Percentiles rank a stretch among this genome's conserved stretches.
Evolutionary conservation across 345 rosid species (phyloP).

Genomic region (Ceriops tagal): DNA sequence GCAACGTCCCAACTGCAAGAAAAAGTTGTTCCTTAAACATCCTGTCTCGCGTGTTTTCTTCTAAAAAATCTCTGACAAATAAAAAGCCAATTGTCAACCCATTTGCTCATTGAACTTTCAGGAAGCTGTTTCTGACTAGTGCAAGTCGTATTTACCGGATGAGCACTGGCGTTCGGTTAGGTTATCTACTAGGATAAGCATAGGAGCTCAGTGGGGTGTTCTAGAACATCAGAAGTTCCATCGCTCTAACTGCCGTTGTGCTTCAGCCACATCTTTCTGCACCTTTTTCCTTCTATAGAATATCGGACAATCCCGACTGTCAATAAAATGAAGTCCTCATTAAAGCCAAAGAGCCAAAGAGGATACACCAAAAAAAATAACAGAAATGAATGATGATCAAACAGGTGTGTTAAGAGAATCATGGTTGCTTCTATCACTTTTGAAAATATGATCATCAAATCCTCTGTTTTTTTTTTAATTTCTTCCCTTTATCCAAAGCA

Average conservation of each 20-base stretch:
- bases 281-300: slow-evolving; percentile 95
- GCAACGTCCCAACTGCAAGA: too few relatives aligned
- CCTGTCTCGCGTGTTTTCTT: too few relatives aligned
- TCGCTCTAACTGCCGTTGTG: slow-evolving; percentile 69
- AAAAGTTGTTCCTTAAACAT: too few relatives aligned
- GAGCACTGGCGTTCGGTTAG: too few relatives aligned
- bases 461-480: not conserved
- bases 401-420: not conserved
- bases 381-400: not conserved
- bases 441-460: not conserved
- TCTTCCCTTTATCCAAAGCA: not conserved
- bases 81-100: too few relatives aligned
- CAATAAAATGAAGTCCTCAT: slow-evolving; percentile 4
- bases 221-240: slow-evolving; percentile 57
- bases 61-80: too few relatives aligned
- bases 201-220: too few relatives aligned
- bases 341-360: not conserved
- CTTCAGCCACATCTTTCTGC: slow-evolving; percentile 91
- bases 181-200: too few relatives aligned
- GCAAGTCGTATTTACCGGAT: too few relatives aligned
- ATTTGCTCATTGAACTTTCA: too few relatives aligned
- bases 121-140: too few relatives aligned
- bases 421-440: not conserved
- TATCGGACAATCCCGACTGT: slow-evolving; percentile 97
- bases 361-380: not conserved